Base-by-base conservation (phyloP, 2,329 filamentous ascomycete genomes). In the Fusarium tuaranense region DNA sequence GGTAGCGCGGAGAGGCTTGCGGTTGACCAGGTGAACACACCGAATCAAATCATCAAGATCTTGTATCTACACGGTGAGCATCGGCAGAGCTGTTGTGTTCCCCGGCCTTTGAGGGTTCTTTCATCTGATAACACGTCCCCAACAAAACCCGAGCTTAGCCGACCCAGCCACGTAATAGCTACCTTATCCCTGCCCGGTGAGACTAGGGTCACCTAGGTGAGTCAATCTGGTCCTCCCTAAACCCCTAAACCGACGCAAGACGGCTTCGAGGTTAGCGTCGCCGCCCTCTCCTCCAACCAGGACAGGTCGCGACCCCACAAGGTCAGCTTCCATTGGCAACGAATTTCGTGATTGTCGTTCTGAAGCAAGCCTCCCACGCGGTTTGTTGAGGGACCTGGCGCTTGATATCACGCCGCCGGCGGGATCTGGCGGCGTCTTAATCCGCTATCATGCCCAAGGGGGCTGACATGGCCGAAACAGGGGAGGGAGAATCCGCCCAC, bases 171-270 rank as follows among this genome's bases (percentile, higher is more conserved):
- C 65, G 68, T 64, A 74, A 66, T 61, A 53, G 68, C 63, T 5
- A 30, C 25, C 27, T 18, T 41, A 39, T 41, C 62, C 51, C 38
- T 44, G 63, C 48, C 38, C 63, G 38, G 27, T 58, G 27, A 46
- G 51, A 41, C 32, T 55, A 57, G 63, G 38, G 63, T 73, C 65
- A 73, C 69, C 69, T 63, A 73, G 69, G 72, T 74, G 72, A 74
- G 72, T 70, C 72, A 74, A 63, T 13, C 46, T 25, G 39, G 5
- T 27, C 12, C 48, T 30, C 27, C 63, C 72, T 73, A 73, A 70
- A 60, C 72, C 27, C 63, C 72, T 73, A 73, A 70, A 60, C 72
- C 72, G 72, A 74, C 5, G 38, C 55, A 72, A 74, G 72, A 68
- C 72, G 63, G 36, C 38, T 34, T 58, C 18, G 27, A 51, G 69